A percentile compares a stretch with the other conserved stretches of the same genome.
phyloP scores from a whole-genome alignment of 495 filamentous ascomycete species.

The Sabuloglossum arenarium region DNA sequence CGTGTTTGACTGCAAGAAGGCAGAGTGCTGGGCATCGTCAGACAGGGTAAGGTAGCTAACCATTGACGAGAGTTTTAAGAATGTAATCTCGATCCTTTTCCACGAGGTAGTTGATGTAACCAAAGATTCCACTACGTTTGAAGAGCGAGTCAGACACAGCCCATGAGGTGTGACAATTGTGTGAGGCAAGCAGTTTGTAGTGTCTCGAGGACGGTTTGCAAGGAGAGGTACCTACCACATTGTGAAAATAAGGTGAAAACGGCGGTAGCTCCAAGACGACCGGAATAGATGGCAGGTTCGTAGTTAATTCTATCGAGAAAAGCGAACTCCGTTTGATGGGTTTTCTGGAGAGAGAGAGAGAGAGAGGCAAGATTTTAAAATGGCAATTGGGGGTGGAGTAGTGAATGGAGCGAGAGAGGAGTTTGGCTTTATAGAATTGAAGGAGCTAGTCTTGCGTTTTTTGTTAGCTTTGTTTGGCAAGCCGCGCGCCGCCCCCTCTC shows the following conservation, averaged over 20 bases:
- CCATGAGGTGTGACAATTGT: neutral
- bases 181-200: neutral
- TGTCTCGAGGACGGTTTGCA: neutral
- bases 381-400: neutral
- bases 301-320: neutral
- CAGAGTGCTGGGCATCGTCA: conserved; percentile 1
- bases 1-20: neutral
- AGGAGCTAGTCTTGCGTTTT: neutral
- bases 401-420: neutral
- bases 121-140: conserved; percentile 75
- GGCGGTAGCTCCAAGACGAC: neutral
- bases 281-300: too few species aligned
- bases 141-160: neutral
- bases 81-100: conserved; percentile 94
- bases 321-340: neutral
- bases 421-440: neutral
- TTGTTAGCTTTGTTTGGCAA: neutral
- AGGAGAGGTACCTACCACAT: neutral
- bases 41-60: conserved; percentile 26
- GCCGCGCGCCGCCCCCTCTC: neutral
- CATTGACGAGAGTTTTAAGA: conserved; percentile 88
- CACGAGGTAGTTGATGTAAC: conserved; percentile 83
- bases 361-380: neutral
- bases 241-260: neutral
- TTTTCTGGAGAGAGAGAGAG: too few species aligned